phyloP scores from a whole-genome alignment of 2,329 filamentous ascomycete species.

The Reticulascus tulasneorum region DNA sequence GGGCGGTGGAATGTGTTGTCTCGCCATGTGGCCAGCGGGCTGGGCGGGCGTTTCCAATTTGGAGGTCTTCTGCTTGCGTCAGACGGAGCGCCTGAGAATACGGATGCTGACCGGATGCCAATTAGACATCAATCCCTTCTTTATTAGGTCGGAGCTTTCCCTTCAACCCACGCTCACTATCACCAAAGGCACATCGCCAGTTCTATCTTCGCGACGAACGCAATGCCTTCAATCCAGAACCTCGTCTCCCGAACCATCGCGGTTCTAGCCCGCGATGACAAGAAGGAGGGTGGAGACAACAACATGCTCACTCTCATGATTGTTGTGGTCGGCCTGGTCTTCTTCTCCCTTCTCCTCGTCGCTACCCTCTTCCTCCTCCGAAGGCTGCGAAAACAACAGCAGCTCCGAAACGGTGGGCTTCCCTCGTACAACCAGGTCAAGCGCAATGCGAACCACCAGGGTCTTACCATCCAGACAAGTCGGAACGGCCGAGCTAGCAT shows the following conservation, averaged over 20 bases:
- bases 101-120: too few relatives aligned
- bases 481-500: slow-evolving; percentile 60
- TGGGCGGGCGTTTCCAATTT: too few relatives aligned
- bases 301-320: slow-evolving; percentile 75
- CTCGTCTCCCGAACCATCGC: slow-evolving; percentile 38
- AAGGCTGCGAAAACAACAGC: slow-evolving; percentile 51
- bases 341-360: slow-evolving; percentile 66
- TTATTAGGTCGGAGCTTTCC: slow-evolving; percentile 6
- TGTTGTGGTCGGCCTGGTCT: slow-evolving; percentile 71
- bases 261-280: slow-evolving; percentile 34
- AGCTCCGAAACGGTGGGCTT: slow-evolving; percentile 49
- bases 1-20: too few relatives aligned
- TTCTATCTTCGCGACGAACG: slow-evolving; percentile 9
- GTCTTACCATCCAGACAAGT: slow-evolving; percentile 56
- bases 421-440: slow-evolving; percentile 66
- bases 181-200: slow-evolving; percentile 4
- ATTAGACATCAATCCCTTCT: too few relatives aligned
- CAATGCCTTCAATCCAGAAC: slow-evolving; percentile 34
- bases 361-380: slow-evolving; percentile 70
- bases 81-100: too few relatives aligned
- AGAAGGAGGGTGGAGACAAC: slow-evolving; percentile 46
- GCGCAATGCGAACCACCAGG: slow-evolving; percentile 46
- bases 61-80: too few relatives aligned
- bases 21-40: too few relatives aligned
- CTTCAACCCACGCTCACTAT: slow-evolving; percentile 2